Conservation (phyloP, 495 filamentous ascomycete genomes). For the Podospora pseudoanserina region DNA sequence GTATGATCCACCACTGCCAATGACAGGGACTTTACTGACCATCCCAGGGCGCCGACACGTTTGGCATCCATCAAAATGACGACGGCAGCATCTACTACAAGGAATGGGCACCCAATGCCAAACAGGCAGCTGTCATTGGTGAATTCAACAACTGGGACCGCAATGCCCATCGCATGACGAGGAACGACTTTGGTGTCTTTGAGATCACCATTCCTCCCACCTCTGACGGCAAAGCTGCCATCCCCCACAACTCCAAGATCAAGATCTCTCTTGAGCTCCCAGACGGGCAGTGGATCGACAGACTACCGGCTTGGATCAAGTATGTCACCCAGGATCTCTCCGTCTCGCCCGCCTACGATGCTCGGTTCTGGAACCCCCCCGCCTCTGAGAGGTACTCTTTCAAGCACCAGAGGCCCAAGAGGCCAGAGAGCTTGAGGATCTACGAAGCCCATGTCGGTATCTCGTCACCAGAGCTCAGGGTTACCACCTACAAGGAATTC, state of each 20-base stretch:
- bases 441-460: constrained; percentile 99
- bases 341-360: constrained; percentile 88
- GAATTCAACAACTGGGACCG: constrained; percentile 96
- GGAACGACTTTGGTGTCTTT: constrained; percentile 82
- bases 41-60: constrained; percentile 73
- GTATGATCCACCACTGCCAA: constrained; percentile 36
- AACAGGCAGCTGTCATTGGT: constrained; percentile 80
- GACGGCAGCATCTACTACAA: constrained; percentile 86
- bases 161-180: constrained; percentile 78
- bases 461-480: constrained; percentile 81
- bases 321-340: constrained; percentile 89
- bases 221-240: constrained; percentile 65
- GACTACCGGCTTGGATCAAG: constrained; percentile 94
- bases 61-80: constrained; percentile 72
- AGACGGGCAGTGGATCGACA: constrained; percentile 74
- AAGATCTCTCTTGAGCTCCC: constrained; percentile 90
- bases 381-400: constrained; percentile 69
- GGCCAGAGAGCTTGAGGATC: constrained; percentile 80
- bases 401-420: constrained; percentile 76
- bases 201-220: constrained; percentile 73
- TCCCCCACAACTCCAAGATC: constrained; percentile 90
- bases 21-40: constrained; percentile 12
- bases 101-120: constrained; percentile 94
- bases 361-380: constrained; percentile 95
- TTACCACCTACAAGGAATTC: constrained; percentile 96